Evolutionary conservation across 2,329 filamentous ascomycete genomes (phyloP).

Genomic region (Apiospora koreana): DNA sequence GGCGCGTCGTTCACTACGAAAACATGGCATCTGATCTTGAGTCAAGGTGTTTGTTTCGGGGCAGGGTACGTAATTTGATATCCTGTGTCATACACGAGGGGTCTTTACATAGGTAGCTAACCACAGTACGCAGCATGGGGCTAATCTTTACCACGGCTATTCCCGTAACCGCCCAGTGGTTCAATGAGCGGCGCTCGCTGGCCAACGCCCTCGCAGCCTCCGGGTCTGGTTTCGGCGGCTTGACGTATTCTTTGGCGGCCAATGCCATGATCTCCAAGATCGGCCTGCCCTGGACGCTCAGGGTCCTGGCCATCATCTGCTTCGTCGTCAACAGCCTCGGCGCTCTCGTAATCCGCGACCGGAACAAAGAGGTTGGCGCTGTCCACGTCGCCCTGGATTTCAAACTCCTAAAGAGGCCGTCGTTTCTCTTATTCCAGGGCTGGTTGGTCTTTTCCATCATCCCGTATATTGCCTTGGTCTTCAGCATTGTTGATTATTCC

Average conservation of each 20-base stretch:
- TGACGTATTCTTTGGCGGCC: slow-evolving; percentile 67
- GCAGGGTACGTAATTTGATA: slow-evolving; percentile 45
- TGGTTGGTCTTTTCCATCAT: slow-evolving; percentile 75
- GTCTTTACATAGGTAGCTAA: background rate
- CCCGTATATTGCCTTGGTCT: slow-evolving; percentile 75
- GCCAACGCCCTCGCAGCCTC: slow-evolving; percentile 68
- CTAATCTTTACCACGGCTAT: slow-evolving; percentile 72
- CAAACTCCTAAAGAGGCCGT: slow-evolving; percentile 57
- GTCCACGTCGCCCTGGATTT: slow-evolving; percentile 67
- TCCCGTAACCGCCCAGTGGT: slow-evolving; percentile 73
- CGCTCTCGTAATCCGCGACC: slow-evolving; percentile 65
- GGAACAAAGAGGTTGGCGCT: slow-evolving; percentile 71
- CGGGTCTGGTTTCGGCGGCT: slow-evolving; percentile 75
- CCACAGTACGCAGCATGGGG: slow-evolving; percentile 52
- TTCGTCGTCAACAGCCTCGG: slow-evolving; percentile 56
- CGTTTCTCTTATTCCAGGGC: slow-evolving; percentile 65
- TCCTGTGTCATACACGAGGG: background rate
- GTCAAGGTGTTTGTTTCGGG: slow-evolving; percentile 77
- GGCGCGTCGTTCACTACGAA: slow-evolving; percentile 67
- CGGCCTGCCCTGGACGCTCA: slow-evolving; percentile 61
- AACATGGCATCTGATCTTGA: slow-evolving; percentile 77
- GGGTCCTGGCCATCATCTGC: slow-evolving; percentile 44
- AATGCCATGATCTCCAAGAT: slow-evolving; percentile 68
- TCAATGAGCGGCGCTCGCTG: slow-evolving; percentile 65
- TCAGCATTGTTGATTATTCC: slow-evolving; percentile 74